Base-by-base conservation (phyloP, 1,139 yeast species). In the Hemisphaericaspora xylofermentans region DNA sequence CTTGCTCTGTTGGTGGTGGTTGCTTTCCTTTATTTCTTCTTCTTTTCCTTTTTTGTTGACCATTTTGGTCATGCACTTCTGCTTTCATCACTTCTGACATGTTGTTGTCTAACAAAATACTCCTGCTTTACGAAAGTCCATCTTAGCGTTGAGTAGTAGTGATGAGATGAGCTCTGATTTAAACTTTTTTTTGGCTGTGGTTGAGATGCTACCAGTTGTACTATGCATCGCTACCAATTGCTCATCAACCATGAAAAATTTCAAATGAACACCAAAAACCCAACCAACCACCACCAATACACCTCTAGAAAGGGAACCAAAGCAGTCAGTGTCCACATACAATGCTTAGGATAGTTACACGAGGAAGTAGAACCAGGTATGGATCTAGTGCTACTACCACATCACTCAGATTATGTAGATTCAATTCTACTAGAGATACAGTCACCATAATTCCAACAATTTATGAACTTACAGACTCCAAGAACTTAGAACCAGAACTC, bases 361-460 rank as follows among this genome's bases (percentile, higher is more conserved):
- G 17, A n/a, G n/a, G n/a, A 18, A 33, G n/a, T 14, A 15, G 33
- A 35, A 28, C 35, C 22, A 24, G 31, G 25, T 29, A n/a, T n/a
- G n/a, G n/a, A n/a, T n/a, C n/a, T n/a, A n/a, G n/a, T n/a, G n/a
- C n/a, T n/a, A n/a, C 21, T 8, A 16, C 32, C 14, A 7, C 12
- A 10, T n/a, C 10, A 5, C 34, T 22, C 27, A 33, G 39, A 17
- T 28, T 34, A 18, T 14, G 18, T n/a, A 33, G 51, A 24, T 39
- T 41, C 35, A 46, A 46, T 36, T 44, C 51, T 2, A 38, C 47
- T 9, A 19, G 65, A 51, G 39, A 65, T 33, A 38, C 68, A 5
- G 59, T 64, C 27, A 56, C 68, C 12, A 63, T 71, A 30, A 65
- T 71, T 6, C 78, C 78, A 1, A 55, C 71, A 5, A 59, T 71